Evolutionary conservation across 2,329 filamentous ascomycete species (phyloP).

Genomic region (Ceratocystiopsis sp.): DNA sequence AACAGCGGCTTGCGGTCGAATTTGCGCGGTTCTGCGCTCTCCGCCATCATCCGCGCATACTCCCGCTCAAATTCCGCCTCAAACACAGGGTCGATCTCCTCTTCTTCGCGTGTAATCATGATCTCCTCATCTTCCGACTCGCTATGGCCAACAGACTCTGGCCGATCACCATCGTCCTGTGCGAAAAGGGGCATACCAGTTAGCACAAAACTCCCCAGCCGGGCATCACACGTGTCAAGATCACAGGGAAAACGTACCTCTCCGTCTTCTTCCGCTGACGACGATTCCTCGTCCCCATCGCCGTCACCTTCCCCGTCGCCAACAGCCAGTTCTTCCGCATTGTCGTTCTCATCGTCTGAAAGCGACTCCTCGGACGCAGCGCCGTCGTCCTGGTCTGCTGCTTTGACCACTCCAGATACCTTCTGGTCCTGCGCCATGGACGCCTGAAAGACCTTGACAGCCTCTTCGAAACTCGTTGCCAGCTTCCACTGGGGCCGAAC

Average conservation of each 20-base stretch:
- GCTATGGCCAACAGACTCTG: slow-evolving; percentile 34
- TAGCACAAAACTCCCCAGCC: not conserved
- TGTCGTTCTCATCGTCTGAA: slow-evolving; percentile 61
- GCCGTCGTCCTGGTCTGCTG: slow-evolving; percentile 31
- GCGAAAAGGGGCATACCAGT: not conserved
- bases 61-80: slow-evolving; percentile 97
- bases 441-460: slow-evolving; percentile 65
- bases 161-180: slow-evolving; percentile 29
- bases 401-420: slow-evolving; percentile 52
- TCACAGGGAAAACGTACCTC: slow-evolving; percentile 25
- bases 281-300: slow-evolving; percentile 22
- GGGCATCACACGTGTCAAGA: not conserved
- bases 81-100: slow-evolving; percentile 78
- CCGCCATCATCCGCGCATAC: slow-evolving; percentile 95
- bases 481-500: slow-evolving; percentile 89
- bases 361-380: slow-evolving; percentile 41
- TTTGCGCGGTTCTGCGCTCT: slow-evolving; percentile 88
- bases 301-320: slow-evolving; percentile 44
- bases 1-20: slow-evolving; percentile 91
- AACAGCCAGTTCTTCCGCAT: slow-evolving; percentile 46
- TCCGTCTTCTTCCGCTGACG: slow-evolving; percentile 41
- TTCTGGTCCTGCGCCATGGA: slow-evolving; percentile 87
- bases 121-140: slow-evolving; percentile 76
- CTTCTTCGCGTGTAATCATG: slow-evolving; percentile 77
- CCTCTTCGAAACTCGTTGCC: slow-evolving; percentile 64